phyloP scores from a whole-genome alignment of 1,139 yeast species.

The Saccharomycopsis phalli region DNA sequence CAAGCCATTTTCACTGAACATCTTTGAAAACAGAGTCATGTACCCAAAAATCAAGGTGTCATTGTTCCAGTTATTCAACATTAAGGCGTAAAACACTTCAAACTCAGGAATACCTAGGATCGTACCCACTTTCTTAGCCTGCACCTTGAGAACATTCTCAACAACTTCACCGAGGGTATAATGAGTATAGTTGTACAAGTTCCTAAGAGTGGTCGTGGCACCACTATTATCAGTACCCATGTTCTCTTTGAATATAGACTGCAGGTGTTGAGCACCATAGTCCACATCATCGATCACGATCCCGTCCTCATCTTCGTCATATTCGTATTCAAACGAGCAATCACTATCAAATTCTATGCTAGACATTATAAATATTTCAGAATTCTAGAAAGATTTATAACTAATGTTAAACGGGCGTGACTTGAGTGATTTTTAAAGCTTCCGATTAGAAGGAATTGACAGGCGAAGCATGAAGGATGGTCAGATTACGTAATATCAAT shows the following conservation, averaged over 20 bases:
- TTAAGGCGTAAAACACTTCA: conserved; percentile 46
- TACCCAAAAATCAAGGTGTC: conserved; percentile 63
- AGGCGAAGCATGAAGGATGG: too few relatives aligned
- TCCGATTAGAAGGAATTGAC: too few relatives aligned
- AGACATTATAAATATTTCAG: not conserved
- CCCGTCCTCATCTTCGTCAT: conserved; percentile 22
- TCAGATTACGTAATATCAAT: too few relatives aligned
- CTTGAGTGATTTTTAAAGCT: not conserved
- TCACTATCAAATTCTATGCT: not conserved
- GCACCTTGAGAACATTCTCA: conserved; percentile 18
- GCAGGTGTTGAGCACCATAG: conserved; percentile 21
- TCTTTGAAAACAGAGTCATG: conserved; percentile 42
- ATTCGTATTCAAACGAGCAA: conserved; percentile 25
- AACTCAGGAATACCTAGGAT: conserved; percentile 31
- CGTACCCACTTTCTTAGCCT: conserved; percentile 24
- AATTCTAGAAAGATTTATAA: too few relatives aligned
- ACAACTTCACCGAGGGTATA: conserved; percentile 10
- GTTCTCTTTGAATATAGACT: too few relatives aligned
- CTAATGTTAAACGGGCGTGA: not conserved
- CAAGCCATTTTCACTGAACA: conserved; percentile 44
- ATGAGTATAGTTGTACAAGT: conserved; percentile 22
- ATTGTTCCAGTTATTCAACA: conserved; percentile 62
- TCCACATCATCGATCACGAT: conserved; percentile 18
- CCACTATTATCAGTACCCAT: too few relatives aligned
- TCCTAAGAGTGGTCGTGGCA: too few relatives aligned